Conservation (phyloP, 495 filamentous ascomycete genomes). For the Baudoinia panamericana region DNA sequence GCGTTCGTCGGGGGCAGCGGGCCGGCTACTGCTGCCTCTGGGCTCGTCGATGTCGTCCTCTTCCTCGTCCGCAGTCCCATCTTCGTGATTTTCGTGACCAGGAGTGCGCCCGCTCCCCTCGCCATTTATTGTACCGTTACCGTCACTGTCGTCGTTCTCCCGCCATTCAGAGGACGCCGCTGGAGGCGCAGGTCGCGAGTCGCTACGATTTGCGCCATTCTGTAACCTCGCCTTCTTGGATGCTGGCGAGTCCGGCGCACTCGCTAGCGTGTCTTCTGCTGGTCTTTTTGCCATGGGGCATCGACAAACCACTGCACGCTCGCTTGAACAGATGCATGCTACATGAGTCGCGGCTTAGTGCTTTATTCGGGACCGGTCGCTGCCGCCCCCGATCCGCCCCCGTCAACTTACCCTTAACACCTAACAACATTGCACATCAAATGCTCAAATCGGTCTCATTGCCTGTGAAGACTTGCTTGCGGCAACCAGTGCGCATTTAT, state of each 20-base stretch:
- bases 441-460: no score
- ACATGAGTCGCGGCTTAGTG: slow-evolving; percentile 1
- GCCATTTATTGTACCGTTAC: slow-evolving; percentile 27
- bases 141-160: slow-evolving; percentile 25
- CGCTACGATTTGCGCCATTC: slow-evolving; percentile 37
- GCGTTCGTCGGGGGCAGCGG: slow-evolving; percentile 55
- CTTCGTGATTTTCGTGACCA: slow-evolving; percentile 32
- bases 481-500: no score
- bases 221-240: slow-evolving; percentile 65
- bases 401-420: no score
- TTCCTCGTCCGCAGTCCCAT: slow-evolving; percentile 30
- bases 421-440: no score
- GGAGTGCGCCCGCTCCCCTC: slow-evolving; percentile 26
- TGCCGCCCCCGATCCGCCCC: no score
- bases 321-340: not conserved
- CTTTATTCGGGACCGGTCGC: no score
- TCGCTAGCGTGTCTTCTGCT: slow-evolving; percentile 65
- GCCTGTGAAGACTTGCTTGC: no score
- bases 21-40: slow-evolving; percentile 28
- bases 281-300: slow-evolving; percentile 67
- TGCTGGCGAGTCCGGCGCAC: slow-evolving; percentile 49
- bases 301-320: not conserved
- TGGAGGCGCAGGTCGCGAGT: slow-evolving; percentile 24
- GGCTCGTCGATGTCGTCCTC: slow-evolving; percentile 33
- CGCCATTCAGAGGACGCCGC: slow-evolving; percentile 26